Evolutionary conservation across 805 yeast genomes (phyloP).

Genomic region (Schizosaccharomyces japonicus): DNA sequence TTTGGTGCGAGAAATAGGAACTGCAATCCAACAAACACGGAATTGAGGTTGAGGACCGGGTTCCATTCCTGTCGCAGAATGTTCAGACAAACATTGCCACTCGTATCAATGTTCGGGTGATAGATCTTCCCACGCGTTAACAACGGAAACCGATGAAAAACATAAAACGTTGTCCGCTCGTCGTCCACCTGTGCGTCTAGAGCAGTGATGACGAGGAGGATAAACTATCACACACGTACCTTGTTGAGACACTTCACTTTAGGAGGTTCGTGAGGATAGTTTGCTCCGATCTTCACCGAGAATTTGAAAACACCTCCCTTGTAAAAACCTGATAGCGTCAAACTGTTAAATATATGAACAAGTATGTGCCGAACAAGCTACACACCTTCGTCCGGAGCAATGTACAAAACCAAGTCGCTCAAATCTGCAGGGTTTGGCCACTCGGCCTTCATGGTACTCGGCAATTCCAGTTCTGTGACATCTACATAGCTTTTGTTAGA

Average conservation of each 20-base stretch:
- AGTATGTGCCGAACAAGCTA: not conserved
- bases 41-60: conserved; percentile 64
- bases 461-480: conserved; percentile 42
- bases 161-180: not conserved
- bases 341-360: not conserved
- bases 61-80: conserved; percentile 90
- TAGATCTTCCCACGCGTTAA: conserved; percentile 28
- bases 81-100: conserved; percentile 79
- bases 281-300: conserved; percentile 37
- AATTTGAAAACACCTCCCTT: conserved; percentile 46
- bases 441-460: conserved; percentile 28
- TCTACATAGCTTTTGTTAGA: conserved; percentile 16
- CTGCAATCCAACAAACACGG: conserved; percentile 63
- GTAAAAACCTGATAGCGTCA: conserved; percentile 20
- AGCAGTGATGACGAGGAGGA: too few relatives aligned
- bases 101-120: conserved; percentile 80
- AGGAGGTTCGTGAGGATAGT: conserved; percentile 85
- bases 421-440: conserved; percentile 32
- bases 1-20: conserved; percentile 76
- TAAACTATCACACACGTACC: conserved; percentile 7
- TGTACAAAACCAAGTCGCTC: conserved; percentile 33
- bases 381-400: conserved; percentile 44
- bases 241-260: conserved; percentile 20
- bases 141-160: not conserved
- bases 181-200: too few relatives aligned